Evolutionary conservation across 179 eudicot species (phyloP), one percentile per base, ranked within the genome.

Genomic region (Actinidia chinensis): DNA sequence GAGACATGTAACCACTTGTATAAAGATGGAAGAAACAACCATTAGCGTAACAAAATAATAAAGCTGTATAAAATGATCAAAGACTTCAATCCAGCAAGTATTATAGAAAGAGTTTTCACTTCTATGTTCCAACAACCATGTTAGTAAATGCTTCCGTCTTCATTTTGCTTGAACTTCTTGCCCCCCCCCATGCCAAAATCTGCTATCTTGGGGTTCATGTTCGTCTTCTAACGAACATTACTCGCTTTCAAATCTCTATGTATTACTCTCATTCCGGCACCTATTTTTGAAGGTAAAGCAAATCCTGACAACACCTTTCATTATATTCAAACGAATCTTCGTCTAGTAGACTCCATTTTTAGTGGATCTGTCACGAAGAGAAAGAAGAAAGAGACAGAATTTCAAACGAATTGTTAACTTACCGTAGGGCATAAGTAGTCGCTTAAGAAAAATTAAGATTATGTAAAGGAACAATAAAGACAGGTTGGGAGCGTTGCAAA

Each of bases 181-280:
- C n/a, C n/a, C n/a, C n/a, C n/a, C n/a, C n/a, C 81, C 81, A 78
- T 36, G 33, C 81, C 82, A 50, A 82, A 78, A 69, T 82, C 79
- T 25, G 82, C 75, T 18, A 78, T 82, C n/a, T 78, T 78, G 17
- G 82, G 79, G 2, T 78, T 82, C 84, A 82, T 74, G 47, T 43
- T 52, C 40, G n/a, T 68, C 76, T 6, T 82, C 84, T 25, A 82
- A 66, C 20, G 78, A 71, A 82, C 54, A 66, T 82, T 77, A 58
- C 69, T 67, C 17, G 81, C 81, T 78, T 82, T 82, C 51, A 82
- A 54, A 74, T 82, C 84, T 58, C 84, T 73, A 36, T 56, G 80
- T 72, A n/a, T n/a, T n/a, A n/a, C n/a, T n/a, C n/a, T n/a, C n/a
- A n/a, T n/a, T n/a, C n/a, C n/a, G n/a, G n/a, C 18, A 77, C 76